phyloP scores from a whole-genome alignment of 2,329 filamentous ascomycete species.

The Trichothecium sympodiale region DNA sequence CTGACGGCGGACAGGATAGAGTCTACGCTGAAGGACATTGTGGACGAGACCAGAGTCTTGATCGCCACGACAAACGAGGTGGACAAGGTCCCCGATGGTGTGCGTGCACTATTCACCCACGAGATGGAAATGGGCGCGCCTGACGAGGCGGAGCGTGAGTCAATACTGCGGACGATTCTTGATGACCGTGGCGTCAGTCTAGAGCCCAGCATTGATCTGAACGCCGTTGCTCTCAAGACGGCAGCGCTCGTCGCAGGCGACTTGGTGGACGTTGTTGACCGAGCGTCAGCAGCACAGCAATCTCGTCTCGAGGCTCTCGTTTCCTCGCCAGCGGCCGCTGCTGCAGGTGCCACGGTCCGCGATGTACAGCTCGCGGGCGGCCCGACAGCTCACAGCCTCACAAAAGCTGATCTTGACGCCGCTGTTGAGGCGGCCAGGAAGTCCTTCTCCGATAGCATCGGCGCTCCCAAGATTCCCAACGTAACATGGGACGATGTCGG shows the following conservation, averaged over 20 bases:
- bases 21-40: slow-evolving; percentile 70
- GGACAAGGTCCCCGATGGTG: slow-evolving; percentile 83
- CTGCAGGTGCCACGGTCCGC: slow-evolving; percentile 48
- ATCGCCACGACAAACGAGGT: slow-evolving; percentile 93
- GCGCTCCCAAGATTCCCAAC: slow-evolving; percentile 94
- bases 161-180: slow-evolving; percentile 70
- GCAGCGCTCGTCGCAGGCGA: slow-evolving; percentile 92
- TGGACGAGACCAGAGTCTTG: slow-evolving; percentile 69
- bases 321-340: slow-evolving; percentile 28
- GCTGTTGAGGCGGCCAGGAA: slow-evolving; percentile 92
- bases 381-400: slow-evolving; percentile 64
- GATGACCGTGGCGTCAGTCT: slow-evolving; percentile 66
- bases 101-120: slow-evolving; percentile 86
- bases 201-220: slow-evolving; percentile 73
- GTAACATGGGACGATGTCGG: slow-evolving; percentile 95
- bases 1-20: slow-evolving; percentile 86
- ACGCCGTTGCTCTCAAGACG: slow-evolving; percentile 83
- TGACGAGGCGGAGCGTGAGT: slow-evolving; percentile 84
- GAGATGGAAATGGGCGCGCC: slow-evolving; percentile 90
- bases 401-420: slow-evolving; percentile 75
- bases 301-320: slow-evolving; percentile 61
- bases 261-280: slow-evolving; percentile 85
- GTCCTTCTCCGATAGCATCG: slow-evolving; percentile 96
- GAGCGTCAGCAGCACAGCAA: slow-evolving; percentile 68
- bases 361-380: slow-evolving; percentile 89